Evolutionary conservation across 2,329 filamentous ascomycete species (phyloP).

Genomic region (Akanthomyces uredinophilus): DNA sequence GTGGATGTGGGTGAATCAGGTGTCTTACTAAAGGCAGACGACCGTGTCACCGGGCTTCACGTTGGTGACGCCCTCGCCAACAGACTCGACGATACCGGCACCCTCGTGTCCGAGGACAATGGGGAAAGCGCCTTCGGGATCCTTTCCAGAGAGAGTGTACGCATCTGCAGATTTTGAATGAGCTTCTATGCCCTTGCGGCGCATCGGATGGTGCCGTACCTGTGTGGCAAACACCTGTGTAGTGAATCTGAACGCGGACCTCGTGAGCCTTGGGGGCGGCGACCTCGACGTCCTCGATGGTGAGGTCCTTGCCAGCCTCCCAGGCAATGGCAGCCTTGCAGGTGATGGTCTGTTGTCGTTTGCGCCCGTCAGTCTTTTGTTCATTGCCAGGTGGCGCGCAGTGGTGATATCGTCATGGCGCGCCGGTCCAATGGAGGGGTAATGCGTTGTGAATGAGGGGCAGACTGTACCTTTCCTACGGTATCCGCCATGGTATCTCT

Average conservation of each 20-base stretch:
- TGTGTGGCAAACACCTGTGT: constrained; percentile 98
- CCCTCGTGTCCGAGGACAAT: constrained; percentile 87
- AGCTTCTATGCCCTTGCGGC: neutral
- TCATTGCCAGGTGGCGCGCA: neutral
- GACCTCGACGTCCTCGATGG: constrained; percentile 89
- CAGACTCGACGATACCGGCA: constrained; percentile 85
- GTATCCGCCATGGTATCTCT: constrained; percentile 43
- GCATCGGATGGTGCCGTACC: constrained; percentile 44
- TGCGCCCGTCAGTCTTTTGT: neutral
- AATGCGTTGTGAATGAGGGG: neutral
- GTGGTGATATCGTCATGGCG: constrained; percentile 5
- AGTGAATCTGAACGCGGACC: constrained; percentile 94
- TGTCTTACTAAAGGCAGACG: constrained; percentile 71
- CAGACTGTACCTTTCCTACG: constrained; percentile 44
- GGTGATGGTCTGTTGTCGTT: constrained; percentile 67
- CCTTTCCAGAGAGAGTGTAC: constrained; percentile 92
- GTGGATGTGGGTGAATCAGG: constrained; percentile 17
- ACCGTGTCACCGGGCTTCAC: constrained; percentile 94
- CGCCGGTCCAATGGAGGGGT: constrained; percentile 21
- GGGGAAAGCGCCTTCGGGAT: constrained; percentile 91
- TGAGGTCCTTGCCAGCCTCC: constrained; percentile 88
- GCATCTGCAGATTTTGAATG: constrained; percentile 55
- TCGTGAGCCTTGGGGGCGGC: constrained; percentile 83
- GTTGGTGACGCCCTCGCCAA: constrained; percentile 90
- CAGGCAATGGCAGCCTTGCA: constrained; percentile 98